These are phyloP conservation scores for Fraxinus albicans DNA, from an alignment of 305 asterid genomes.

Conservation along the genomic window DNA sequence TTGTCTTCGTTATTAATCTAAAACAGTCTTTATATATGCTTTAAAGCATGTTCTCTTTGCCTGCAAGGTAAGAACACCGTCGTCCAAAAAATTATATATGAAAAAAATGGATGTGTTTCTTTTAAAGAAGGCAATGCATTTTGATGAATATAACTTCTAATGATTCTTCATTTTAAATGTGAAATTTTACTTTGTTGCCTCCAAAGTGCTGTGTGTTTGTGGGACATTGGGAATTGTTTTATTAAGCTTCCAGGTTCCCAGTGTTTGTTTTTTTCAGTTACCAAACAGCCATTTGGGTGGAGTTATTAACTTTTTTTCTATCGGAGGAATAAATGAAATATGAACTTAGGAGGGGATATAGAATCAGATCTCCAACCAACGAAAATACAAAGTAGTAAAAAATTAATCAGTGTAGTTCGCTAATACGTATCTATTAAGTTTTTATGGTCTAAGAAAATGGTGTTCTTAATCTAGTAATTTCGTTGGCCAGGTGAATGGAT, in stretches of 20 bases:
- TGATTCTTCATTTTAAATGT: neutral
- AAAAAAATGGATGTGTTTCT: neutral
- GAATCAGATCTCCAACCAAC: neutral
- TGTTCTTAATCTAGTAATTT: neutral
- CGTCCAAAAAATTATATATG: neutral
- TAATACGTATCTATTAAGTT: neutral
- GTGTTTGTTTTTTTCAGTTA: neutral
- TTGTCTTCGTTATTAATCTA: neutral
- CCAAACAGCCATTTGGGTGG: neutral
- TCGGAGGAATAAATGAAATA: neutral
- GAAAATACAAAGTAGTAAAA: neutral
- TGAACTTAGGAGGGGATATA: neutral
- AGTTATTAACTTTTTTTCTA: neutral
- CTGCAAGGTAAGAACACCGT: neutral
- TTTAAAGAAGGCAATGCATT: neutral
- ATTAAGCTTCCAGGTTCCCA: neutral
- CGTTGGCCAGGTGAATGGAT: constrained; percentile 68
- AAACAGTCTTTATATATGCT: neutral
- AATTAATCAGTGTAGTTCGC: neutral
- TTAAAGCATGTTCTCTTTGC: neutral
- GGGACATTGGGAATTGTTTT: neutral
- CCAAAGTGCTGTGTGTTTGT: neutral
- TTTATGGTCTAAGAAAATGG: neutral
- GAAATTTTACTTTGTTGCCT: neutral
- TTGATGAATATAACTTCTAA: neutral